These are phyloP conservation scores for Rhynchosporium secalis DNA, from an alignment of 2,329 filamentous ascomycete species.

Conservation along the genomic window DNA sequence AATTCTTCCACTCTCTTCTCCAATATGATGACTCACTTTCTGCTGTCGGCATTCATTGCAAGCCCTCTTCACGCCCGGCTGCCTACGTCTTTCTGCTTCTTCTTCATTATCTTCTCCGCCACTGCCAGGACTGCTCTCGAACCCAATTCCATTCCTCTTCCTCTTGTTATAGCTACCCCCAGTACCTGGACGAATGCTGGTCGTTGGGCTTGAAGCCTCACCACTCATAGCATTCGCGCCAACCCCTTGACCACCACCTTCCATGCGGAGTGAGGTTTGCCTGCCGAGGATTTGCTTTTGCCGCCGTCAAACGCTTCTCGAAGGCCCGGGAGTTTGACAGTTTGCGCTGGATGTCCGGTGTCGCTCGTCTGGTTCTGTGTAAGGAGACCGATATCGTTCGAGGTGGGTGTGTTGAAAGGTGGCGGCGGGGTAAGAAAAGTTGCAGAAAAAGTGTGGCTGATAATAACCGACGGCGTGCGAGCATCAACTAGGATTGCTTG, in stretches of 20 bases:
- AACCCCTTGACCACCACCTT: conserved; percentile 31
- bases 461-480: conserved; percentile 6
- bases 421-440: conserved; percentile 2
- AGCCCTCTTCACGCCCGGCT: conserved; percentile 72
- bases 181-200: conserved; percentile 34
- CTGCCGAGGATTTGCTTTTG: conserved; percentile 21
- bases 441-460: not conserved
- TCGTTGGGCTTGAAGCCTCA: conserved; percentile 36
- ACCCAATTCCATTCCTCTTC: conserved; percentile 55
- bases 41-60: conserved; percentile 86
- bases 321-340: conserved; percentile 23
- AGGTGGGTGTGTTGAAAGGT: not conserved
- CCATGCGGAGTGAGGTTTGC: conserved; percentile 27
- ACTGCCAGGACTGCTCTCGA: conserved; percentile 64
- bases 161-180: conserved; percentile 53
- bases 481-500: not conserved
- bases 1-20: conserved; percentile 13
- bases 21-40: conserved; percentile 60
- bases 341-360: conserved; percentile 34
- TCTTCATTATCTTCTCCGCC: conserved; percentile 54
- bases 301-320: conserved; percentile 15
- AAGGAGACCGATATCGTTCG: conserved; percentile 14
- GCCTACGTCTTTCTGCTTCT: conserved; percentile 60
- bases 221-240: conserved; percentile 24
- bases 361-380: conserved; percentile 25